These are phyloP conservation scores for Oryza glumipatula DNA, from an alignment of 176 grass and related monocot genomes.

Conservation along the genomic window DNA sequence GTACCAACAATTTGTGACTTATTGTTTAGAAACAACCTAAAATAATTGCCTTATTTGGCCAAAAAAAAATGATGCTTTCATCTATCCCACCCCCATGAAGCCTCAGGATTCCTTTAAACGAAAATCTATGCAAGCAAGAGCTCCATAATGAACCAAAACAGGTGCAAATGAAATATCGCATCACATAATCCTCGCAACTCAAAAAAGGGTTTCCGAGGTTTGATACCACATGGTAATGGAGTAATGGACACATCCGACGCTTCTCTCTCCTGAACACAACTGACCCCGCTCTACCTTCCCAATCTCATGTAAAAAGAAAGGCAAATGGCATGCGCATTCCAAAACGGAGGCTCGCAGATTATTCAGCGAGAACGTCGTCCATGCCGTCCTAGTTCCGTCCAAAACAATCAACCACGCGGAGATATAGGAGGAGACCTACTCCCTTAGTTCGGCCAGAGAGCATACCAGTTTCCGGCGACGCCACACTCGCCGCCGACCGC, in stretches of 20 bases:
- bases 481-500: conserved; percentile 60
- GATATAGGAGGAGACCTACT: not conserved
- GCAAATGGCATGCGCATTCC: not conserved
- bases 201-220: not conserved
- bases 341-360: not conserved
- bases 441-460: not conserved
- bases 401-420: conserved; percentile 14
- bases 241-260: not conserved
- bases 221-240: not conserved
- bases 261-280: not conserved
- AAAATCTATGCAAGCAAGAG: not conserved
- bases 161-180: not conserved
- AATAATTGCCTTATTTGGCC: not conserved
- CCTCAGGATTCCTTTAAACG: too few species aligned
- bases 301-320: not conserved
- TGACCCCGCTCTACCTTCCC: not conserved
- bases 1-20: not conserved
- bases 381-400: not conserved
- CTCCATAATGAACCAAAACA: not conserved
- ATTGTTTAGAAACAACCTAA: not conserved
- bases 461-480: conserved; percentile 67
- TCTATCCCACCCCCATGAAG: too few species aligned
- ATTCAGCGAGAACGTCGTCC: not conserved
- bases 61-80: too few species aligned
- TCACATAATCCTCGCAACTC: not conserved